These are phyloP conservation scores for Leccinum rimulosum DNA, from an alignment of 768 basidiomycete species.

Conservation along the genomic window DNA sequence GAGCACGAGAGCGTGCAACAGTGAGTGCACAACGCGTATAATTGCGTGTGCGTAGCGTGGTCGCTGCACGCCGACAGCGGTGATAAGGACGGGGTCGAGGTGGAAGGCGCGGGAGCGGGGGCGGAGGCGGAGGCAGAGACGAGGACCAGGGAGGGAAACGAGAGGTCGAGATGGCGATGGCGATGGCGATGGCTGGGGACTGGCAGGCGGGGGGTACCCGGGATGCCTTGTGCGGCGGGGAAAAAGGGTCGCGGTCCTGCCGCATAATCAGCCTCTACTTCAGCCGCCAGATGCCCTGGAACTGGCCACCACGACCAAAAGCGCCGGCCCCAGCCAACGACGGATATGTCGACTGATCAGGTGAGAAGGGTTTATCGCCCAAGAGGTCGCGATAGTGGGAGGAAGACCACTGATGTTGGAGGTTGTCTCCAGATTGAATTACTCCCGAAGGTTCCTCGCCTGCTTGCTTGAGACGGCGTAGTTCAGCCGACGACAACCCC, in stretches of 20 bases:
- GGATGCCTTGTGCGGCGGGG: slow-evolving; percentile 39
- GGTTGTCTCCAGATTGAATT: slow-evolving; percentile 32
- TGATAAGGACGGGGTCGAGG: too few relatives aligned
- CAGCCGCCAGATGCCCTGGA: slow-evolving; percentile 35
- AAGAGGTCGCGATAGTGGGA: slow-evolving; percentile 47
- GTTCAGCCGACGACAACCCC: slow-evolving; percentile 68
- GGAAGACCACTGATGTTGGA: slow-evolving; percentile 50
- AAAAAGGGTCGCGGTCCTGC: slow-evolving; percentile 56
- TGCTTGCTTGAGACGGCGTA: slow-evolving; percentile 71
- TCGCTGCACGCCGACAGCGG: too few relatives aligned
- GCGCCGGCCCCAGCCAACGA: slow-evolving; percentile 52
- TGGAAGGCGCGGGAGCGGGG: too few relatives aligned
- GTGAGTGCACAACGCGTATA: too few relatives aligned
- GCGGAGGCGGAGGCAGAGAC: too few relatives aligned
- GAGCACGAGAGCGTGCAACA: too few relatives aligned
- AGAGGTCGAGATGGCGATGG: too few relatives aligned
- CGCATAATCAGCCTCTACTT: slow-evolving; percentile 51
- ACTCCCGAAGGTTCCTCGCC: slow-evolving; percentile 38
- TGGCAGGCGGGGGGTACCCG: slow-evolving; percentile 32
- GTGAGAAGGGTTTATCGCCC: slow-evolving; percentile 41
- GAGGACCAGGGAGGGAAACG: too few relatives aligned
- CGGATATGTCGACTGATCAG: slow-evolving; percentile 57
- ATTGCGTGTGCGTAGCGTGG: too few relatives aligned
- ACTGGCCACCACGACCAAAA: slow-evolving; percentile 51
- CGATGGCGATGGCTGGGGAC: too few relatives aligned